Evolutionary conservation across 2,329 filamentous ascomycete genomes (phyloP), one percentile per base, ranked within the genome.

Genomic region (Zymoseptoria passerinii): DNA sequence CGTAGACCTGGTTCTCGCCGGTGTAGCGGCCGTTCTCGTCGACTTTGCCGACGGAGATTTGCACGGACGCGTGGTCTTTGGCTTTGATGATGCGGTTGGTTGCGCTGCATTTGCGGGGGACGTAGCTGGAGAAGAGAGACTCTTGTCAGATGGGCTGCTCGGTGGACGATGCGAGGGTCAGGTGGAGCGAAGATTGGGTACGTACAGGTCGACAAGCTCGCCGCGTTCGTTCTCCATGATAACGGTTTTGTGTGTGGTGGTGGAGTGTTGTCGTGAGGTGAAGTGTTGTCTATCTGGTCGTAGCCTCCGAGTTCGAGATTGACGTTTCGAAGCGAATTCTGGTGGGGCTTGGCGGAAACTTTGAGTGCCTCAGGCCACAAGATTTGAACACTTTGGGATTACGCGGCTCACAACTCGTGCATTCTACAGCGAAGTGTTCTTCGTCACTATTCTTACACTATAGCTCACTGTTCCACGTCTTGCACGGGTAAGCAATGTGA

Each of bases 71-170:
- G 85, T 99, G 94, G 82, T 99, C 94, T 84, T 97, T 96, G 83
- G 94, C 91, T 84, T 96, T 96, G 87, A 99, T 97, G 85, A 97
- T 96, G 82, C 94, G 90, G 90, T 95, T 95, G 79, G 92, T 96
- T 73, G 92, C 92, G 79, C 85, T 90, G 89, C 92, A 97, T 84
- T 96, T 97, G 84, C 92, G 90, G 78, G 91, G 91, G 84, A 96
- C 89, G 87, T 95, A 95, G 78, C 90, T 95, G 58, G 55, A 28
- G 56, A 55, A 28, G 56, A 57, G 55, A 58, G 57, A 55, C 66
- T 74, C 66, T 75, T 70, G 67, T 66, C 59, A 52, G 53, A 57
- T n/a, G 35, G 10, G 28, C 8, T 29, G 28, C 23, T 56, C 20
- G 44, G 56, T 16, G 50, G 56, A 19, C 54, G 60, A 55, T 52